Conservation (phyloP, 495 filamentous ascomycete species). For the Podospora anserina region DNA sequence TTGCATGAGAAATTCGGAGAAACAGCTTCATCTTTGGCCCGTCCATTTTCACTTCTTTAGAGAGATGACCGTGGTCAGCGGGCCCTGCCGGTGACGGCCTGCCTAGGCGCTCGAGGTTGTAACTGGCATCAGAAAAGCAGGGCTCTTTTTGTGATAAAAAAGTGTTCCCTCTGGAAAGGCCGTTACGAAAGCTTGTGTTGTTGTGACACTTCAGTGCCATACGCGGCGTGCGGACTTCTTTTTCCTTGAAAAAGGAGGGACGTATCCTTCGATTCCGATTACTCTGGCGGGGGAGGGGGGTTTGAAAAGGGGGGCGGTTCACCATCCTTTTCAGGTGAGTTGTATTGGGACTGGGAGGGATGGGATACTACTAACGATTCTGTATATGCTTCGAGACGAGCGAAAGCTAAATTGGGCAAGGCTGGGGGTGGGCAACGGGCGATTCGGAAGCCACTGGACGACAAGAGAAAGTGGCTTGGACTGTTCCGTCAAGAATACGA, state of each 20-base stretch:
- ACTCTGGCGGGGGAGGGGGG: conserved; percentile 77
- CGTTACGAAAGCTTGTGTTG: conserved; percentile 83
- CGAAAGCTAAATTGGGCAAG: not conserved
- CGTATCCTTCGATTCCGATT: conserved; percentile 82
- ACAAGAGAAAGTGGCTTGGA: no score
- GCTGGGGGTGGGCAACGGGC: not conserved
- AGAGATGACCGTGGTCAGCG: conserved; percentile 36
- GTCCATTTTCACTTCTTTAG: conserved; percentile 33
- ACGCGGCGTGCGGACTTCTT: conserved; percentile 73
- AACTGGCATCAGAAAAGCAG: no score
- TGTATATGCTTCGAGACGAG: not conserved
- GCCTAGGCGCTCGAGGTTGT: conserved; percentile 43
- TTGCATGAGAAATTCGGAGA: conserved; percentile 99
- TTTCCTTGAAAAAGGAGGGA: not conserved
- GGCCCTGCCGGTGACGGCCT: conserved; percentile 86
- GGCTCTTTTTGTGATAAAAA: conserved; percentile 40
- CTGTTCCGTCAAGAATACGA: no score
- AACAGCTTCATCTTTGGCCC: conserved; percentile 65
- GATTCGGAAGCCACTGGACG: not conserved
- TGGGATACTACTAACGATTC: conserved; percentile 23
- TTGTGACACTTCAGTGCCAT: conserved; percentile 96
- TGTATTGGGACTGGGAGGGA: not conserved
- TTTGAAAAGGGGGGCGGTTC: conserved; percentile 44
- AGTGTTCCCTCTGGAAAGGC: conserved; percentile 72
- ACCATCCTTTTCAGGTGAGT: conserved; percentile 31